These are phyloP conservation scores for Naganishia vaughanmartiniae DNA, from an alignment of 768 basidiomycete genomes.

Conservation along the genomic window DNA sequence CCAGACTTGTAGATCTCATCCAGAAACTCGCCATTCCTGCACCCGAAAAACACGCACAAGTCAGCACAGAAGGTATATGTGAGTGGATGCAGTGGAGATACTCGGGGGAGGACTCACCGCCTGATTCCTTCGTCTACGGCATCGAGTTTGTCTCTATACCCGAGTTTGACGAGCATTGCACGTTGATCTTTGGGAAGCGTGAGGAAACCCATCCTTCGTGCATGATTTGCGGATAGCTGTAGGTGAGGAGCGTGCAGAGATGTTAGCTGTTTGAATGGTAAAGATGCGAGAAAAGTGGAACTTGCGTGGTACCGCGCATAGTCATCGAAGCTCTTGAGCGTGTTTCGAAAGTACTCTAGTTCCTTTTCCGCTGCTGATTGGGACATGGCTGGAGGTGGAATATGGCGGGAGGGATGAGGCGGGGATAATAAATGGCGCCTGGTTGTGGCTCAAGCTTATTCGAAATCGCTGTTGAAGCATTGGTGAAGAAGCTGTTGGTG, in stretches of 20 bases:
- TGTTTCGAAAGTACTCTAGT: conserved; percentile 25
- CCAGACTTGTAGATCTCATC: conserved; percentile 59
- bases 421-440: neutral
- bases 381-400: neutral
- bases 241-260: no score
- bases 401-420: no score
- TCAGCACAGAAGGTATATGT: neutral
- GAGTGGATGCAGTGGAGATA: neutral
- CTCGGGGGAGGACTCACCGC: conserved; percentile 33
- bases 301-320: conserved; percentile 74
- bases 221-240: conserved; percentile 63
- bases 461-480: neutral
- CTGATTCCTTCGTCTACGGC: conserved; percentile 75
- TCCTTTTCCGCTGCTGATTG: conserved; percentile 21
- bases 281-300: neutral
- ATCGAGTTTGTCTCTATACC: conserved; percentile 74
- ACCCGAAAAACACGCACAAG: neutral
- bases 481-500: no score
- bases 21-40: conserved; percentile 73
- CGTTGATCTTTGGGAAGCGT: conserved; percentile 68
- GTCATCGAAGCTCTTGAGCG: conserved; percentile 66
- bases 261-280: neutral
- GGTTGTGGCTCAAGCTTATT: no score
- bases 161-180: conserved; percentile 64
- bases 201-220: conserved; percentile 73